These are phyloP conservation scores for Cavenderia fasciculata DNA, from an alignment of 78 protist species.

Conservation along the genomic window DNA sequence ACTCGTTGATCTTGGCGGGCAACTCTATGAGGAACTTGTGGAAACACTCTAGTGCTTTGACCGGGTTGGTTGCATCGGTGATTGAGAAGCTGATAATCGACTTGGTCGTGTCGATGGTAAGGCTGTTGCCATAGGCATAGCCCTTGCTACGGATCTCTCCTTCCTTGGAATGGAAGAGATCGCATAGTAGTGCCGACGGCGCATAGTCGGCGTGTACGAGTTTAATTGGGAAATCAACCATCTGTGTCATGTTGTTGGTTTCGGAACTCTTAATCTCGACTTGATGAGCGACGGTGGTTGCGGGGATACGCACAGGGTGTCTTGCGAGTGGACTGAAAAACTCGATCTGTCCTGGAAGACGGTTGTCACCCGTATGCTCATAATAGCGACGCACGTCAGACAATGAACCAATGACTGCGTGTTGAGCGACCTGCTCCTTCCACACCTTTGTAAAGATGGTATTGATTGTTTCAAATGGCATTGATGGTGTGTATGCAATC, in stretches of 20 bases:
- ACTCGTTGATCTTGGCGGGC: not conserved
- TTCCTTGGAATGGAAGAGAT: constrained; percentile 33
- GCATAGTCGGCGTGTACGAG: constrained; percentile 11
- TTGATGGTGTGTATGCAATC: not conserved
- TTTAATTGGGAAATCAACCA: not conserved
- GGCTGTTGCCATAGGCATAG: constrained; percentile 30
- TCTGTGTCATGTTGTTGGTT: constrained; percentile 16
- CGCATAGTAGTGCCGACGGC: not conserved
- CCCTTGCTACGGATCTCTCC: constrained; percentile 58
- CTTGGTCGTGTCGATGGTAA: not conserved
- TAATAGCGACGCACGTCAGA: no score
- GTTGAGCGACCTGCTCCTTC: no score
- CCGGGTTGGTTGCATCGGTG: constrained; percentile 4
- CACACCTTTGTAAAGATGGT: no score
- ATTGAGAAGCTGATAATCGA: not conserved
- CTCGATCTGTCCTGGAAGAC: no score
- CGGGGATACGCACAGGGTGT: not conserved
- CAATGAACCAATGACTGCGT: no score
- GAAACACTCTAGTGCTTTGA: constrained; percentile 25
- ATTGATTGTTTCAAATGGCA: not conserved
- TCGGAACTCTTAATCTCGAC: constrained; percentile 17
- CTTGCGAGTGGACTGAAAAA: constrained; percentile 26
- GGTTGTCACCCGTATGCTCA: no score
- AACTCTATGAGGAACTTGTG: constrained; percentile 7
- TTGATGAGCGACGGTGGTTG: no score